Percentiles rank a stretch among this genome's conserved stretches.
Evolutionary conservation across 1,284 basidiomycete species (phyloP).

Genomic region (Phlebopus sp.): DNA sequence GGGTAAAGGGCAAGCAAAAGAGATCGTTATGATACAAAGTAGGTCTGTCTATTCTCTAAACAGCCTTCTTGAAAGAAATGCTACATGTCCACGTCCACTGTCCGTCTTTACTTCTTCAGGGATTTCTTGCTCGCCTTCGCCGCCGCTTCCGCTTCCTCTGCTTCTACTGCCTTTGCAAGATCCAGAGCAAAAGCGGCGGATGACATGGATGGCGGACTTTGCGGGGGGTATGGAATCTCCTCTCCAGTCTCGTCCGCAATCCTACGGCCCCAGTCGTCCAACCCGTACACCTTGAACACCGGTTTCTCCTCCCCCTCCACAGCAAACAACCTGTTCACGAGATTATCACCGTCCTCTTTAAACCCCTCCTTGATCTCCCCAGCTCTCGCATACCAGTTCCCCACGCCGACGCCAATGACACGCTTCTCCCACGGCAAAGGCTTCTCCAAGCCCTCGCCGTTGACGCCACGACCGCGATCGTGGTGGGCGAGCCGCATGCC

Average conservation of each 20-base stretch:
- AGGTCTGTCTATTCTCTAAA: no score
- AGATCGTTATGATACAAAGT: no score
- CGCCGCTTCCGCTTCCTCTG: no score
- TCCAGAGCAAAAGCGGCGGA: no score
- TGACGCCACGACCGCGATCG: conserved; percentile 33
- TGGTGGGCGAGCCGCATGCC: conserved; percentile 34
- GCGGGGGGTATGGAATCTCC: conserved; percentile 7
- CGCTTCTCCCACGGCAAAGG: conserved; percentile 33
- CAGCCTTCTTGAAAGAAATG: no score
- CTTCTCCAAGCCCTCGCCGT: conserved; percentile 35
- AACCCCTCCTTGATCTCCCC: conserved; percentile 34
- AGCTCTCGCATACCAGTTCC: conserved; percentile 33
- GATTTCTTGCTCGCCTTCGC: no score
- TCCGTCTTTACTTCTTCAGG: no score
- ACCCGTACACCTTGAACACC: conserved; percentile 25
- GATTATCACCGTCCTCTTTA: conserved; percentile 29
- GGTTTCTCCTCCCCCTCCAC: conserved; percentile 5
- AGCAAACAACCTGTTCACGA: conserved; percentile 10
- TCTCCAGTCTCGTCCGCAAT: conserved; percentile 11
- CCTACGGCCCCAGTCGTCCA: conserved; percentile 30
- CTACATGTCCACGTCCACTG: no score
- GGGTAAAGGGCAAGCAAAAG: no score
- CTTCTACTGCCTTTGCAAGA: no score
- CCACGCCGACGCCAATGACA: conserved; percentile 35
- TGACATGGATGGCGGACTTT: not conserved